phyloP scores from a whole-genome alignment of 768 basidiomycete genomes.

The Crucibulum laeve region DNA sequence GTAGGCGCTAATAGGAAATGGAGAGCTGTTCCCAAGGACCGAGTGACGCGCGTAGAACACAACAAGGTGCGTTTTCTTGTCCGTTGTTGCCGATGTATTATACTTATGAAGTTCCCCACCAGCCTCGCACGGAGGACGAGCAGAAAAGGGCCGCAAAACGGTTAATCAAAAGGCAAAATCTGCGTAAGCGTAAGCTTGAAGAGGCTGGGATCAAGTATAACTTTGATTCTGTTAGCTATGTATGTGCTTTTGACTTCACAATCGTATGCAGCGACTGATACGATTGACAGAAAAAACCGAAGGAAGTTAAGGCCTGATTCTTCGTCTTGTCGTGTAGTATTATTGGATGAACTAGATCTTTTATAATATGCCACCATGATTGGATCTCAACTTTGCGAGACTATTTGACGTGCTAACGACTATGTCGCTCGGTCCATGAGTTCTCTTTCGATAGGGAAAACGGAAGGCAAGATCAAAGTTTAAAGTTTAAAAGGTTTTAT shows the following conservation, averaged over 20 bases:
- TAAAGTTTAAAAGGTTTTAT: neutral
- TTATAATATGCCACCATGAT: too few relatives aligned
- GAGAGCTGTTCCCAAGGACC: constrained; percentile 68
- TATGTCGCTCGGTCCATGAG: too few relatives aligned
- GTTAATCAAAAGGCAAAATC: constrained; percentile 70
- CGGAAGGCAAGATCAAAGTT: too few relatives aligned
- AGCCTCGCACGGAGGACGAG: constrained; percentile 75
- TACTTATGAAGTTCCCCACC: neutral
- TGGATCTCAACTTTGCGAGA: too few relatives aligned
- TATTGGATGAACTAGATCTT: too few relatives aligned
- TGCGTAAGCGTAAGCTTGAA: constrained; percentile 74
- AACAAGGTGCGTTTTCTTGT: constrained; percentile 60
- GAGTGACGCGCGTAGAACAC: constrained; percentile 67
- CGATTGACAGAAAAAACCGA: constrained; percentile 17
- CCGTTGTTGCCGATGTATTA: neutral
- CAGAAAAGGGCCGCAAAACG: constrained; percentile 61
- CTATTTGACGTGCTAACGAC: too few relatives aligned
- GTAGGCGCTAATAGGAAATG: constrained; percentile 95
- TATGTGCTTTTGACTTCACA: constrained; percentile 34
- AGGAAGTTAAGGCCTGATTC: too few relatives aligned
- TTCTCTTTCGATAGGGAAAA: too few relatives aligned
- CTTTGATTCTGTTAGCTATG: constrained; percentile 78
- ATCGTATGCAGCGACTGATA: constrained; percentile 1
- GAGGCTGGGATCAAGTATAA: constrained; percentile 86
- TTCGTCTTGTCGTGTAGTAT: too few relatives aligned